phyloP scores from a whole-genome alignment of 2,329 filamentous ascomycete genomes.

The Dactylellina haptotyla region DNA sequence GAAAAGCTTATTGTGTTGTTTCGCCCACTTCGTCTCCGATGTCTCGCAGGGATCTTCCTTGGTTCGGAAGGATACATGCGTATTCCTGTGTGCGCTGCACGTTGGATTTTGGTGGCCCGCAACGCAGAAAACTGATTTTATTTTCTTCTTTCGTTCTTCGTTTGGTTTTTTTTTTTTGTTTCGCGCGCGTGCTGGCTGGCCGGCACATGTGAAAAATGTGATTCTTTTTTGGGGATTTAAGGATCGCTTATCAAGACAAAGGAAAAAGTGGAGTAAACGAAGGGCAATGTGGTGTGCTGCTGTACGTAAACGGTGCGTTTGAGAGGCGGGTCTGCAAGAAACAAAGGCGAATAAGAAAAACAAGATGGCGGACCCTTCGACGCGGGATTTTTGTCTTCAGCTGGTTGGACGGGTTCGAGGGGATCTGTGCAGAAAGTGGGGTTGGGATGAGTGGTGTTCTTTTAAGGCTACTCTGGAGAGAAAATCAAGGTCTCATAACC shows the following conservation, averaged over 20 bases:
- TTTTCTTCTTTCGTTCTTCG: no score
- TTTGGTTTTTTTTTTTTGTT: background rate
- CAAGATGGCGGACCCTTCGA: slow-evolving; percentile 12
- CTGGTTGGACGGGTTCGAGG: background rate
- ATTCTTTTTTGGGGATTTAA: no score
- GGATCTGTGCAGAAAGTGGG: slow-evolving; percentile 1
- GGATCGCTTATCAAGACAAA: no score
- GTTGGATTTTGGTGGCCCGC: slow-evolving; percentile 4
- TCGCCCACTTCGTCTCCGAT: background rate
- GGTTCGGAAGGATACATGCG: slow-evolving; percentile 1
- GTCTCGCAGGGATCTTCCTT: slow-evolving; percentile 15
- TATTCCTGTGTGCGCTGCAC: background rate
- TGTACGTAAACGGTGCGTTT: background rate
- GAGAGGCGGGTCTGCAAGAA: background rate
- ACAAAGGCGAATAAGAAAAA: background rate
- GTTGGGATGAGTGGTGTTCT: background rate
- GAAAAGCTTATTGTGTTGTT: background rate
- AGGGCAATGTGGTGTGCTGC: background rate
- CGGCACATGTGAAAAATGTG: background rate
- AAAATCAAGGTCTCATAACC: background rate
- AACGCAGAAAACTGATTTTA: no score
- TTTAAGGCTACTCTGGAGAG: slow-evolving; percentile 2
- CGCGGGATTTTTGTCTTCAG: slow-evolving; percentile 16
- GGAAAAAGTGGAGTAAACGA: no score
- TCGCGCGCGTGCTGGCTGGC: background rate